These are phyloP conservation scores for Aurifilum marmelostoma DNA, from an alignment of 2,329 filamentous ascomycete genomes.

Conservation along the genomic window DNA sequence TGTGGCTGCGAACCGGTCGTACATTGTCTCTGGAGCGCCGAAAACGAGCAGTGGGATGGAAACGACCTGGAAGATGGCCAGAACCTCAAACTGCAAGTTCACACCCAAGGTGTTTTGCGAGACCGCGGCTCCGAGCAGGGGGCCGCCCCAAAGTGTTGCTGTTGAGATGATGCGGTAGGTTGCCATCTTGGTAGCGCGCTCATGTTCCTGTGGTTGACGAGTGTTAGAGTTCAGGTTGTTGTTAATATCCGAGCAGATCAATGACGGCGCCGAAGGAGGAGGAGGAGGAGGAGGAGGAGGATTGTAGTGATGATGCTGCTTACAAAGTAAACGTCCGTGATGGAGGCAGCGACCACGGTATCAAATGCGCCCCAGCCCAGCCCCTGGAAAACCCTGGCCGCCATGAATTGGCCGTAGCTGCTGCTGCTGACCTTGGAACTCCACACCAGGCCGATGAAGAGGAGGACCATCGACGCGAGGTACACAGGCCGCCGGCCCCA, in stretches of 20 bases:
- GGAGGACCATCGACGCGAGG: slow-evolving; percentile 47
- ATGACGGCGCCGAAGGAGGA: no score
- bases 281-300: background rate
- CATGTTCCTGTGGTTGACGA: slow-evolving; percentile 50
- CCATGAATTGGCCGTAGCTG: slow-evolving; percentile 52
- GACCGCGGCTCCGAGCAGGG: slow-evolving; percentile 55
- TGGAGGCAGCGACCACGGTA: slow-evolving; percentile 53
- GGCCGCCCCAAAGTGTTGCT: slow-evolving; percentile 56
- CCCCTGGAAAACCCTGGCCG: slow-evolving; percentile 57
- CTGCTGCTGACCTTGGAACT: slow-evolving; percentile 48
- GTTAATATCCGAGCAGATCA: no score
- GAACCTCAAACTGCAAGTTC: slow-evolving; percentile 54
- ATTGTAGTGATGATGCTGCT: slow-evolving; percentile 36
- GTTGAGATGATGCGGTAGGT: slow-evolving; percentile 50
- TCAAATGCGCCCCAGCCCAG: slow-evolving; percentile 64
- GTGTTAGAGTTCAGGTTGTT: background rate
- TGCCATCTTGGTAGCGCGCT: slow-evolving; percentile 50
- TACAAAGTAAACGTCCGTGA: slow-evolving; percentile 62
- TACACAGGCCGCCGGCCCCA: slow-evolving; percentile 60
- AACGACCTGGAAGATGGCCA: slow-evolving; percentile 52
- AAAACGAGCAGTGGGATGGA: slow-evolving; percentile 53
- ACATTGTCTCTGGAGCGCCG: slow-evolving; percentile 56
- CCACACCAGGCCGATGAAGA: slow-evolving; percentile 56
- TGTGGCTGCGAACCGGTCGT: slow-evolving; percentile 44
- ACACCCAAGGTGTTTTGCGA: slow-evolving; percentile 47